Conservation (phyloP, 2,329 filamentous ascomycete genomes). For the Mycosphaerelloides madeirae region DNA sequence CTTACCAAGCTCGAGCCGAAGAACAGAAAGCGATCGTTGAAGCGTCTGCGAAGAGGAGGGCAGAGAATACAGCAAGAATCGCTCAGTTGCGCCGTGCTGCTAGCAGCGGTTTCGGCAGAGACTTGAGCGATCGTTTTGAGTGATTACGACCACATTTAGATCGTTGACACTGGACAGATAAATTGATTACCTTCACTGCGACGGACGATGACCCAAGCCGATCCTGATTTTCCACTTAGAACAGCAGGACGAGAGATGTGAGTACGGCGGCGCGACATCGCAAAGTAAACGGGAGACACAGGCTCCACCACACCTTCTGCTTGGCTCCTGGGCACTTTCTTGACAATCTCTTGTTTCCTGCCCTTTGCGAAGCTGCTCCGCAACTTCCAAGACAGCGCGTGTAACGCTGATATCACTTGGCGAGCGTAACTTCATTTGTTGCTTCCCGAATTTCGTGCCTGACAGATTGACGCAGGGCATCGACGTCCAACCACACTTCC, state of each 20-base stretch:
- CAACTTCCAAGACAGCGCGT: background rate
- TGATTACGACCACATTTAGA: conserved; percentile 20
- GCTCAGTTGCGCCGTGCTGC: conserved; percentile 38
- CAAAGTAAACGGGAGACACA: too few relatives aligned
- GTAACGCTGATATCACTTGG: conserved; percentile 1
- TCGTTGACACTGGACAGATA: too few relatives aligned
- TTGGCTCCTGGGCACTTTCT: too few relatives aligned
- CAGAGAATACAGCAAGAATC: conserved; percentile 45
- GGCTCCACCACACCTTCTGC: too few relatives aligned
- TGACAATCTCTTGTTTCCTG: conserved; percentile 1
- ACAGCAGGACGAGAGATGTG: too few relatives aligned
- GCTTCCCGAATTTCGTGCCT: too few relatives aligned
- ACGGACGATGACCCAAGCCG: too few relatives aligned
- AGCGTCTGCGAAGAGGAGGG: conserved; percentile 48
- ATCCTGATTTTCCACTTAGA: too few relatives aligned
- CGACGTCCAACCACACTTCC: too few relatives aligned
- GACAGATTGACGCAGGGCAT: too few relatives aligned
- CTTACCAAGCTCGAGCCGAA: conserved; percentile 55
- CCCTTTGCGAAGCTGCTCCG: background rate
- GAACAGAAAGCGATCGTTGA: conserved; percentile 51
- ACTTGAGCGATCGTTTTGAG: conserved; percentile 40
- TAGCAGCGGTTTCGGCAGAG: conserved; percentile 34
- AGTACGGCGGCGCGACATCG: too few relatives aligned
- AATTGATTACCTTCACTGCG: too few relatives aligned
- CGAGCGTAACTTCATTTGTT: background rate